phyloP scores from a whole-genome alignment of 805 yeast genomes.

The Middelhovenomyces tepae region DNA sequence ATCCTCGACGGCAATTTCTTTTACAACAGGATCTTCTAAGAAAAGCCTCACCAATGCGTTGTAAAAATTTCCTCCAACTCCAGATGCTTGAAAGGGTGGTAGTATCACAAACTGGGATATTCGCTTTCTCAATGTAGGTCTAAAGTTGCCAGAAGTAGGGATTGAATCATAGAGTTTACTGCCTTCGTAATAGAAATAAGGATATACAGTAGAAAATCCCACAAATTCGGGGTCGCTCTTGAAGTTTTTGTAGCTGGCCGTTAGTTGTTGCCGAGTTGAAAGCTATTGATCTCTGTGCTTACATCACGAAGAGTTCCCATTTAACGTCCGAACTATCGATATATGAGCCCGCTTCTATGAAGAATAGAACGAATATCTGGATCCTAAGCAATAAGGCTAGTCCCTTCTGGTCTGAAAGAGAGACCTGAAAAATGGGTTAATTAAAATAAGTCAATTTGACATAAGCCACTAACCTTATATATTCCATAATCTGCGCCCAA shows the following conservation, averaged over 20 bases:
- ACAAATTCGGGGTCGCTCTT: slow-evolving; percentile 36
- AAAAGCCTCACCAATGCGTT: slow-evolving; percentile 45
- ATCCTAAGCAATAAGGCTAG: slow-evolving; percentile 54
- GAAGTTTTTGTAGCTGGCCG: slow-evolving; percentile 1
- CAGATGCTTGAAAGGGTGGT: slow-evolving; percentile 72
- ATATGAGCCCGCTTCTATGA: slow-evolving; percentile 89
- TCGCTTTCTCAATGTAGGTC: slow-evolving; percentile 44
- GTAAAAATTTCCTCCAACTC: slow-evolving; percentile 62
- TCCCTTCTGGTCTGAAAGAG: slow-evolving; percentile 35
- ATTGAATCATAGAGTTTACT: slow-evolving; percentile 40
- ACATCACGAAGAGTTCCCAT: slow-evolving; percentile 71
- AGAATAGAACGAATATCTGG: slow-evolving; percentile 71
- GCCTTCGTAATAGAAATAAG: slow-evolving; percentile 69
- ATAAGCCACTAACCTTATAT: slow-evolving; percentile 31
- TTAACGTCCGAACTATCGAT: slow-evolving; percentile 66
- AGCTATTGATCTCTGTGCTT: slow-evolving; percentile 8
- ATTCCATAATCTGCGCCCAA: slow-evolving; percentile 40
- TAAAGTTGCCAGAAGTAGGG: slow-evolving; percentile 22
- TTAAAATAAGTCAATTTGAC: neutral
- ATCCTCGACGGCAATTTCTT: slow-evolving; percentile 84
- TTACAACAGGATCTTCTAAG: slow-evolving; percentile 42
- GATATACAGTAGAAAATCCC: slow-evolving; percentile 79
- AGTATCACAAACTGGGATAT: slow-evolving; percentile 80
- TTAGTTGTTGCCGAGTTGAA: neutral
- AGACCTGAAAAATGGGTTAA: slow-evolving; percentile 19